Base-by-base conservation (phyloP, 2,329 filamentous ascomycete species). In the Fusarium marasasianum region DNA sequence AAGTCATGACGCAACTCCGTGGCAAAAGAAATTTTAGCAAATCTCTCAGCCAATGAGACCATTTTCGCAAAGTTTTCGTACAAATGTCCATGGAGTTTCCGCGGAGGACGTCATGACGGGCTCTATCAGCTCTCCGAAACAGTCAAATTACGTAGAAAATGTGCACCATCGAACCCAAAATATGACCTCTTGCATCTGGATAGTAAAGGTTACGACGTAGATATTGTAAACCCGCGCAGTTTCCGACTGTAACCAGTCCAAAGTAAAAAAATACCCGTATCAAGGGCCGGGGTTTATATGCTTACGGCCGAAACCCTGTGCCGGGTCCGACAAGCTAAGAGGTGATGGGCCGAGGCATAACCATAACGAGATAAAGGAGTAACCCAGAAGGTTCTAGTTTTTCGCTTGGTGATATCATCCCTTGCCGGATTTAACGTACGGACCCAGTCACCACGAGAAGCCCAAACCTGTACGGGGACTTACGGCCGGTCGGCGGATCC, bases 301-400 rank as follows among this genome's bases (percentile, higher is more conserved):
- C 17, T 51, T 55, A 69, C 71, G 71, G 71, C 71, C 71, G 71
- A 74, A 74, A 50, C 35, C 37, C 66, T 57, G 67, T 38, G 38
- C 50, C 71, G 71, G 71, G 66, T 64, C 71, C 71, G 71, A 72
- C n/a, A 38, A 12, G 6, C 44, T 48, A 48, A 38, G 38, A 50
- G 53, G 40, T 43, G 18, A 50, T 22, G 31, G 57, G 43, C 71
- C 71, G 71, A 74, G 71, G 71, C 61, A 68, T n/a, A 37, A 37
- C 45, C 37, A n/a, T 31, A 54, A 31, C 40, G 15, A 31, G 56
- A 22, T 18, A 43, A 62, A 40, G 45, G 55, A 57, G 43, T 63
- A 59, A 43, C 57, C 66, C 13, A 55, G 47, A 61, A 51, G 8
- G 38, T n/a, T 50, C 40, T 73, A 73, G 71, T 20, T 40, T 41